Conservation (phyloP, 1,139 yeast genomes). For the Lodderomyces jiufengensis region DNA sequence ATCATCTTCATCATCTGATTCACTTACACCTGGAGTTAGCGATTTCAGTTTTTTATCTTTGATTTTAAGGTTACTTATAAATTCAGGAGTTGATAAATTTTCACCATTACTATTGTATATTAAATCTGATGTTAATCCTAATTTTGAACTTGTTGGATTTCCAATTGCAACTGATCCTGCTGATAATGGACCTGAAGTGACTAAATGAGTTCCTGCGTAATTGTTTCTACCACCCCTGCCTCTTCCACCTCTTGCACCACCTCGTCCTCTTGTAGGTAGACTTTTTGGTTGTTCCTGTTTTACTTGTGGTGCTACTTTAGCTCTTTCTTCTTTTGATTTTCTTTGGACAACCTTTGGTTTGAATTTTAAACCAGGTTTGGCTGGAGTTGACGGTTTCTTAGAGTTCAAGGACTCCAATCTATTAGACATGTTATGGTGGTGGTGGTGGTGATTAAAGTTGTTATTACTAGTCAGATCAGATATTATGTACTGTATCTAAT, state of each 20-base stretch:
- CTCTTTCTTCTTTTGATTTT: conserved; percentile 79
- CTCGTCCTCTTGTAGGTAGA: conserved; percentile 25
- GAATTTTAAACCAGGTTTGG: conserved; percentile 58
- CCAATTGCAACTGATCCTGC: conserved; percentile 56
- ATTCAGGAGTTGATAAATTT: conserved; percentile 33
- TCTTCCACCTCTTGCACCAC: conserved; percentile 32
- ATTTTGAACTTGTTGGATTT: conserved; percentile 28
- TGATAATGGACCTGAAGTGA: conserved; percentile 69
- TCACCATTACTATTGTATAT: conserved; percentile 20
- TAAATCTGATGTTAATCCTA: conserved; percentile 26
- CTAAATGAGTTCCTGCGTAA: conserved; percentile 63
- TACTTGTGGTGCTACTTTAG: conserved; percentile 63
- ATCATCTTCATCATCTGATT: conserved; percentile 34
- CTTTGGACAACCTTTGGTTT: conserved; percentile 83
- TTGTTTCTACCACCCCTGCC: conserved; percentile 43
- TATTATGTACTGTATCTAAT: too few relatives aligned
- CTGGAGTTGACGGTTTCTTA: conserved; percentile 21
- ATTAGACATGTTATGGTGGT: conserved; percentile 31
- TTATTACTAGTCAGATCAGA: too few relatives aligned
- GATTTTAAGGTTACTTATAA: conserved; percentile 35
- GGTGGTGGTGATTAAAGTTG: not conserved
- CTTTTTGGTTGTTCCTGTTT: conserved; percentile 26
- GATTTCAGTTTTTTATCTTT: conserved; percentile 17
- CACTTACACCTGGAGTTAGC: conserved; percentile 12
- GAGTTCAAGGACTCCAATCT: conserved; percentile 43